These are phyloP conservation scores for Xylaria sp. DNA, from an alignment of 2,329 filamentous ascomycete species.

Conservation along the genomic window DNA sequence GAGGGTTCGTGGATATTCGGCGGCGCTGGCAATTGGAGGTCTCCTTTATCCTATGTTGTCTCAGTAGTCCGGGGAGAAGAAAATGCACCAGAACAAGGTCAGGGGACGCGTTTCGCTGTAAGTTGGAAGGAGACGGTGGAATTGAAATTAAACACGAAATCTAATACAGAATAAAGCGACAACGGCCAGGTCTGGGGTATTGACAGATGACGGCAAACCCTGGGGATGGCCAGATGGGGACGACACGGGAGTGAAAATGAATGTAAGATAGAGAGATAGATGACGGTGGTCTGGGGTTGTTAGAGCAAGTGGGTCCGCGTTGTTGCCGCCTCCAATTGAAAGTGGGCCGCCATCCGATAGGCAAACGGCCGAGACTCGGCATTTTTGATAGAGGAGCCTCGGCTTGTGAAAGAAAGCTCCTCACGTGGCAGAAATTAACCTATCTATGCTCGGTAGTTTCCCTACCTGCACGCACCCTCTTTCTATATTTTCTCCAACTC, in stretches of 20 bases:
- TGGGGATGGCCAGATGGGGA: constrained; percentile 8
- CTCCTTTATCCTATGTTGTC: neutral
- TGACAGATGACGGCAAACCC: constrained; percentile 9
- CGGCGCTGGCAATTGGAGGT: constrained; percentile 13
- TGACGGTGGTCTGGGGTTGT: constrained; percentile 14
- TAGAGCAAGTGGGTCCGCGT: constrained; percentile 4
- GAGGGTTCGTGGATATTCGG: constrained; percentile 5
- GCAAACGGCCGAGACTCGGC: constrained; percentile 2
- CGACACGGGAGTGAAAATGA: neutral
- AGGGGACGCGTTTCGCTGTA: neutral
- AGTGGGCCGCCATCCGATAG: neutral
- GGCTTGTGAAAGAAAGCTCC: constrained; percentile 17
- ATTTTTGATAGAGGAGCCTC: constrained; percentile 21
- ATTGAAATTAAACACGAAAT: neutral
- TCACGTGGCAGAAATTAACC: constrained; percentile 1
- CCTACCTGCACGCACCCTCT: neutral
- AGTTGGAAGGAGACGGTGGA: neutral
- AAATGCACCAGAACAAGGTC: neutral
- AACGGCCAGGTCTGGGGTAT: neutral
- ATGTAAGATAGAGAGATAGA: neutral
- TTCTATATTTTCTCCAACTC: too few relatives aligned
- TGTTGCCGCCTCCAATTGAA: constrained; percentile 12
- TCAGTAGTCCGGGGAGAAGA: neutral
- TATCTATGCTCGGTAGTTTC: neutral
- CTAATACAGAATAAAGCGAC: constrained; percentile 17